phyloP scores from a whole-genome alignment of 345 rosid genomes.

The Crucihimalaya himalaica region DNA sequence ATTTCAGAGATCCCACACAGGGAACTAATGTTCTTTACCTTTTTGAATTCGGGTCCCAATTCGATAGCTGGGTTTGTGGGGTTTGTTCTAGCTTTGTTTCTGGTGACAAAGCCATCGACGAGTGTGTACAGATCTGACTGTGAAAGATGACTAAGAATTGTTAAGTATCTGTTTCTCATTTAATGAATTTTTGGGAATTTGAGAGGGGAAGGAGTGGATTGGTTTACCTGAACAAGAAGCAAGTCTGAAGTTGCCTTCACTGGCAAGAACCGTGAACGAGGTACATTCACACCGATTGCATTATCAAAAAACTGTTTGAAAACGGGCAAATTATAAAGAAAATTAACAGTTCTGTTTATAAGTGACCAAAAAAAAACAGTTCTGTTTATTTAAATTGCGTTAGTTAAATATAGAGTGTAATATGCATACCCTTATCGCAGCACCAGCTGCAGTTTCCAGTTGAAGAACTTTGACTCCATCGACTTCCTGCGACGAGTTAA shows the following conservation, averaged over 20 bases:
- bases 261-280: constrained; percentile 83
- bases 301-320: constrained; percentile 66
- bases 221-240: constrained; percentile 76
- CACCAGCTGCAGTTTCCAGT: constrained; percentile 97
- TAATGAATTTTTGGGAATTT: constrained; percentile 53
- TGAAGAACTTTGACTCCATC: constrained; percentile 93
- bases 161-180: constrained; percentile 4
- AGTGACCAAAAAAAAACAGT: no score
- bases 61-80: constrained; percentile 83
- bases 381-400: not conserved
- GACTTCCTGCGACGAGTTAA: constrained; percentile 59
- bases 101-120: constrained; percentile 63
- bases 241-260: constrained; percentile 92
- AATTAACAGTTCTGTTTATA: not conserved
- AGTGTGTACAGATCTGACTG: constrained; percentile 91
- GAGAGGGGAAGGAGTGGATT: not conserved
- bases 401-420: not conserved
- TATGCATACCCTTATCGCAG: constrained; percentile 68
- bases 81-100: constrained; percentile 67
- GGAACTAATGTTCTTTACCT: constrained; percentile 43
- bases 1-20: not conserved
- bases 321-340: not conserved
- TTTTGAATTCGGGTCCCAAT: constrained; percentile 88
- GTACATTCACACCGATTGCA: constrained; percentile 85
- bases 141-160: not conserved